A percentile compares a stretch with the other conserved stretches of the same genome.
Evolutionary conservation across 257 asterid species (phyloP).

Genomic region (Plantago ovata): DNA sequence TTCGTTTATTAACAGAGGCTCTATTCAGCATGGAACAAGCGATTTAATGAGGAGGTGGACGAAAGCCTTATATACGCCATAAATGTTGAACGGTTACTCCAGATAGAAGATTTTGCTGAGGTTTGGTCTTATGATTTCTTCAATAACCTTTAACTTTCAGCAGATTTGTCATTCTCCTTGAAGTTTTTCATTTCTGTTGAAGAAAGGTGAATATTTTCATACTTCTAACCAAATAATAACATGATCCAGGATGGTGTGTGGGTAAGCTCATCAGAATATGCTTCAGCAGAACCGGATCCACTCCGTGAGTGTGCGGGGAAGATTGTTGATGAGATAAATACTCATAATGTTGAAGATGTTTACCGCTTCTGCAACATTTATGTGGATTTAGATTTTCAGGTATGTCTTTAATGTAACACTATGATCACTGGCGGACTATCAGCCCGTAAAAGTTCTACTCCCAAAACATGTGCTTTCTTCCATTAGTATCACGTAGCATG

Average conservation of each 20-base stretch:
- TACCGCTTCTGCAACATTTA: constrained; percentile 79
- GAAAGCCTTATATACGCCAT: constrained; percentile 55
- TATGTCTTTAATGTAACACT: constrained; percentile 20
- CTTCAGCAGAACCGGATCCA: constrained; percentile 84
- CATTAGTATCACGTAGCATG: no score
- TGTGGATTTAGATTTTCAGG: constrained; percentile 82
- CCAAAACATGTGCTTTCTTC: no score
- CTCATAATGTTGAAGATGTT: constrained; percentile 65
- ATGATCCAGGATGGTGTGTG: constrained; percentile 67
- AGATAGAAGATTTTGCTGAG: constrained; percentile 87
- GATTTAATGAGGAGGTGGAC: constrained; percentile 63
- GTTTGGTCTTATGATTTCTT: constrained; percentile 33
- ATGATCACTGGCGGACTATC: neutral
- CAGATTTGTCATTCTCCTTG: neutral
- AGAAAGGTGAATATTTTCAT: constrained; percentile 14
- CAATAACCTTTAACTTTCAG: constrained; percentile 1
- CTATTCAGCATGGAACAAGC: constrained; percentile 55
- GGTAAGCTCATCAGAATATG: constrained; percentile 63
- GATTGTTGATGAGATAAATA: constrained; percentile 74
- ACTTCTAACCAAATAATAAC: constrained; percentile 15
- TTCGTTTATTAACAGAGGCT: constrained; percentile 49
- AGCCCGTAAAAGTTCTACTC: no score
- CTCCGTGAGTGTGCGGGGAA: constrained; percentile 77
- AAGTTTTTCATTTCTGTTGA: neutral
- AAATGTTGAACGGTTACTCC: constrained; percentile 73